Percentiles rank a stretch among this genome's conserved stretches.
Evolutionary conservation across 2,329 filamentous ascomycete species (phyloP).

Genomic region (Corynespora cassiicola): DNA sequence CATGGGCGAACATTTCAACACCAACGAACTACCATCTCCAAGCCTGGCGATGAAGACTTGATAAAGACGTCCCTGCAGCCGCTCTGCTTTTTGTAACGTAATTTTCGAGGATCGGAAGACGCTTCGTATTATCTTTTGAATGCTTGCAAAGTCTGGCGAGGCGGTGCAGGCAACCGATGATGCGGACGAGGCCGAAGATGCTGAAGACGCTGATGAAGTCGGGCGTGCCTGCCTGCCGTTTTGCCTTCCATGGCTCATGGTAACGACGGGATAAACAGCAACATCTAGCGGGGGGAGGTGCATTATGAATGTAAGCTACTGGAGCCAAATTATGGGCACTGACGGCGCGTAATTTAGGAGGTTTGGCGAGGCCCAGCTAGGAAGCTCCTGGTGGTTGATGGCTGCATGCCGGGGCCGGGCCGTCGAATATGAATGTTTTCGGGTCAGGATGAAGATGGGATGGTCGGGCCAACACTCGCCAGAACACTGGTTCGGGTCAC

Average conservation of each 20-base stretch:
- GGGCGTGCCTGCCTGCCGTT: constrained; percentile 26
- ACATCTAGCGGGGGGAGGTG: constrained; percentile 44
- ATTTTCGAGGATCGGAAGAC: constrained; percentile 40
- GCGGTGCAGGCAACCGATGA: constrained; percentile 23
- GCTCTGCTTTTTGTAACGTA: constrained; percentile 42
- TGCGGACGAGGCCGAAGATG: constrained; percentile 32
- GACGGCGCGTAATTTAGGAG: constrained; percentile 20
- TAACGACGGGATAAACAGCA: constrained; percentile 36
- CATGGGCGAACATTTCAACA: constrained; percentile 50
- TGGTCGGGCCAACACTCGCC: constrained; percentile 1
- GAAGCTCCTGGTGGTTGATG: constrained; percentile 12
- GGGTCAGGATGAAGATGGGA: constrained; percentile 1
- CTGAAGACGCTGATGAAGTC: constrained; percentile 30
- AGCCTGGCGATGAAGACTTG: constrained; percentile 51
- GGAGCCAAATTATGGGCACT: constrained; percentile 11
- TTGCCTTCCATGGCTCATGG: constrained; percentile 43
- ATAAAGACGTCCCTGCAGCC: constrained; percentile 43
- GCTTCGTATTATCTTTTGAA: constrained; percentile 40
- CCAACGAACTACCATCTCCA: constrained; percentile 45
- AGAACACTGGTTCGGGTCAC: constrained; percentile 2
- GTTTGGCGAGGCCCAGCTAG: constrained; percentile 15
- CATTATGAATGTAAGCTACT: constrained; percentile 39
- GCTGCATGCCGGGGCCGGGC: constrained; percentile 25
- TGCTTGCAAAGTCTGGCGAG: constrained; percentile 39
- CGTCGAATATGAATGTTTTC: constrained; percentile 20